Base-by-base conservation (phyloP, 2,329 filamentous ascomycete species). In the Nothopassalora personata region DNA sequence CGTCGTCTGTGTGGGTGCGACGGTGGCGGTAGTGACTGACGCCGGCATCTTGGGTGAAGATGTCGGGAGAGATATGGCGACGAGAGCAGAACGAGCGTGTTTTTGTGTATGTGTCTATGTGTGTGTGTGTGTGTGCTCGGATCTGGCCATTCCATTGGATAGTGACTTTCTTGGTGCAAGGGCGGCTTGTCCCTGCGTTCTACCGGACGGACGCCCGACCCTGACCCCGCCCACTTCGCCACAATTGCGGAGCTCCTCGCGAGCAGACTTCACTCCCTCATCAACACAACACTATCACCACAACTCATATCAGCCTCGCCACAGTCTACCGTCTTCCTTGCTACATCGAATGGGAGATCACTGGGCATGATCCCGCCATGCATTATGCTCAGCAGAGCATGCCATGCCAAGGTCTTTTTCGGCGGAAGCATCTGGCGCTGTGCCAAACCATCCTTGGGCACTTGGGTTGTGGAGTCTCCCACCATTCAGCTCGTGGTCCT, bases 1-100 rank as follows among this genome's bases (percentile, higher is more conserved):
- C 18, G 50, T 57, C 30, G 46, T 48, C 36, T 34, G 30, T 43
- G 57, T 36, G 52, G 45, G 63, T 27, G 58, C 33, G n/a, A 64
- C 43, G 46, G 66, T 68, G 46, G 66, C 63, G 58, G 65, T 68
- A 63, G 64, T 61, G 64, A 66, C 65, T 61, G 66, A 64, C 19
- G 62, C 56, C 45, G 64, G 57, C 64, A 66, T 66, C 27, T 51
- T 62, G 51, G 48, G 53, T 43, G 18, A 54, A 30, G 39, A 46
- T 60, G 54, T 51, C 50, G 54, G 46, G 47, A n/a, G 15, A 43
- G 39, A 36, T 18, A 43, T 18, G 39, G 39, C 13, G n/a, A 43
- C 39, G 18, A 18, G 2, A 43, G 39, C 39, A 18, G 7, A 18
- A n/a, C 31, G 50, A 53, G 9, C 3, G 50, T 36, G 31, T 19